These are phyloP conservation scores for Talaromyces borbonicus DNA, from an alignment of 495 filamentous ascomycete species.

Conservation along the genomic window DNA sequence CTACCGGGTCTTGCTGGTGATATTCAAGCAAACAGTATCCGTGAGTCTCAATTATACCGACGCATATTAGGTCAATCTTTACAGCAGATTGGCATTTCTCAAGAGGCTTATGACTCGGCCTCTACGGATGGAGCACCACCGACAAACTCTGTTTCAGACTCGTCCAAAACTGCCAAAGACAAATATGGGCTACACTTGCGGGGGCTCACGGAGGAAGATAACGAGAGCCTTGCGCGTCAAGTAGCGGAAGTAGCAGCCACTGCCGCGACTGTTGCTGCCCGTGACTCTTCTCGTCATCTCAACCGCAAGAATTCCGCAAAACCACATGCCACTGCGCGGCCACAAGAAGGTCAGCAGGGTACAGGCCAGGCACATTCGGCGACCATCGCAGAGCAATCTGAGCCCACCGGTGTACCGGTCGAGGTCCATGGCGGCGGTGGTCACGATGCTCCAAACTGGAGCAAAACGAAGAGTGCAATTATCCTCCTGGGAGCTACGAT, in stretches of 20 bases:
- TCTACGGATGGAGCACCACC: conserved; percentile 24
- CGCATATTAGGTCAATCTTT: conserved; percentile 85
- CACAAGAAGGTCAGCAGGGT: conserved; percentile 18
- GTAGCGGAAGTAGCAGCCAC: conserved; percentile 89
- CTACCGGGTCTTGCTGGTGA: conserved; percentile 23
- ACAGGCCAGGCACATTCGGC: conserved; percentile 22
- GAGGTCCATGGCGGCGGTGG: conserved; percentile 51
- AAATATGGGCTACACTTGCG: conserved; percentile 33
- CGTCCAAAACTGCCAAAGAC: conserved; percentile 13
- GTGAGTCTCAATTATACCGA: conserved; percentile 85
- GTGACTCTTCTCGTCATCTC: conserved; percentile 50
- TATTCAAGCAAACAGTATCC: conserved; percentile 40
- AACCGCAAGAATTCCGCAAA: conserved; percentile 35
- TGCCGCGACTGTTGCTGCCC: conserved; percentile 76
- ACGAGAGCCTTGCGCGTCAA: conserved; percentile 66
- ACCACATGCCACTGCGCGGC: conserved; percentile 20
- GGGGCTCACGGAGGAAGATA: conserved; percentile 63
- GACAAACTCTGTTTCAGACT: conserved; percentile 63
- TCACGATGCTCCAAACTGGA: conserved; percentile 98
- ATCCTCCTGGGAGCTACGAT: conserved; percentile 86
- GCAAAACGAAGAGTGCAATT: conserved; percentile 75
- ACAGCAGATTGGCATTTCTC: conserved; percentile 60
- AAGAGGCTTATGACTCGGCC: conserved; percentile 25
- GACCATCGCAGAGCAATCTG: conserved; percentile 25
- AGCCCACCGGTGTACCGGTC: conserved; percentile 30